Conservation (phyloP, 768 basidiomycete species). For the Mycena olivaceomarginata region DNA sequence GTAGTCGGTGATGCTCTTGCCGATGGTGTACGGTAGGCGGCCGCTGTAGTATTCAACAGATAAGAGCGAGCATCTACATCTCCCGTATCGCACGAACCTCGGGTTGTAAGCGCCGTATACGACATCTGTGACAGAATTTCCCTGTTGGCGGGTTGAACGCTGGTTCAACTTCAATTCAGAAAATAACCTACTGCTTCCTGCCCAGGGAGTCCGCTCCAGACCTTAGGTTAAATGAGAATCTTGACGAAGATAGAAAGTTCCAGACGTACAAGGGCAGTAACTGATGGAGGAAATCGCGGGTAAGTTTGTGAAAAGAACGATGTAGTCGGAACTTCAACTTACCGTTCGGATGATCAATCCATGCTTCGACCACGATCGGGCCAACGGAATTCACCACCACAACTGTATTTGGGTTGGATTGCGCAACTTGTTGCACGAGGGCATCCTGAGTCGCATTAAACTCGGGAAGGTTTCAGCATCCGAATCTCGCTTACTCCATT, state of each 20-base stretch:
- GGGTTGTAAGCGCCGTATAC: conserved; percentile 78
- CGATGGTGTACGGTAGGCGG: conserved; percentile 72
- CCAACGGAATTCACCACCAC: conserved; percentile 84
- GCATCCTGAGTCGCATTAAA: conserved; percentile 56
- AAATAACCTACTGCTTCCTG: conserved; percentile 71
- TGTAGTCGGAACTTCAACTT: conserved; percentile 43
- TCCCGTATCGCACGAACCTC: conserved; percentile 55
- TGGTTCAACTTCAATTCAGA: not conserved
- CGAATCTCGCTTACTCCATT: conserved; percentile 56
- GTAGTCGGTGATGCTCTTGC: conserved; percentile 75
- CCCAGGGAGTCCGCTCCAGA: conserved; percentile 74
- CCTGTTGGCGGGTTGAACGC: conserved; percentile 48
- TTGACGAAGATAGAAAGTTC: not conserved
- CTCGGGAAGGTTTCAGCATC: not conserved
- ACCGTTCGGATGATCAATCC: conserved; percentile 75
- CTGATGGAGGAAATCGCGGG: conserved; percentile 39
- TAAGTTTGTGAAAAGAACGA: not conserved
- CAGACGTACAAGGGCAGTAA: conserved; percentile 59
- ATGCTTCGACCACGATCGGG: conserved; percentile 72
- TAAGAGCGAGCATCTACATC: not conserved
- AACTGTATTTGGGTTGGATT: conserved; percentile 72
- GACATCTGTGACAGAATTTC: conserved; percentile 75
- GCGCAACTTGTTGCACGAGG: conserved; percentile 70
- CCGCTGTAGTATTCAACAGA: conserved; percentile 53
- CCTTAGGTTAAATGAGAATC: conserved; percentile 43